Base-by-base conservation (phyloP, 768 basidiomycete genomes). In the Boletus eberwhitei region DNA sequence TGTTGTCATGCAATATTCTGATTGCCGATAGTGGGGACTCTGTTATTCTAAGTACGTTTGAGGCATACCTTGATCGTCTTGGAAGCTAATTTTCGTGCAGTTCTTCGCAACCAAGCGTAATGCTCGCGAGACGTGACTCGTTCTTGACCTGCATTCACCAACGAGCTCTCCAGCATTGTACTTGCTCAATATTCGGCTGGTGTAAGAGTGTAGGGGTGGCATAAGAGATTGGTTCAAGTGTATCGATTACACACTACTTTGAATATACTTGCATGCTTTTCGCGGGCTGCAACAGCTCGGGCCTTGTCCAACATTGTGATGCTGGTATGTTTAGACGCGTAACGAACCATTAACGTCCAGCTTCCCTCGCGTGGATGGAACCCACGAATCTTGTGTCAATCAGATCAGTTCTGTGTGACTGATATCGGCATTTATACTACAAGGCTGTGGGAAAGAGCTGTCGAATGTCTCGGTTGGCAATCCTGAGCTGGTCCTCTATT, bases 31-130 rank as follows among this genome's bases (percentile, higher is more conserved):
- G 96, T 43, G 97, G 97, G 24, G 97, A 98, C 73, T 98, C 96
- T 24, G 97, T 99, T 17, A 97, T 99, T 61, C 80, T 99, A 50
- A 90, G 96, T 98, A 63, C 79, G 90, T 80, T 29, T 14, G 34
- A 39, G 40, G 8, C 29, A 48, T 48, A 13, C 31, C 39, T n/a
- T 41, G 14, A 14, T 31, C 57, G 62, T 56, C 62, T 67, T 58
- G 47, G 65, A 46, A 61, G 65, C 59, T 76, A 37, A 81, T 72
- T 14, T 72, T 73, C 49, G 29, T 46, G 70, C 52, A 90, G 89
- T 91, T 64, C 76, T 91, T 57, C 87, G 89, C 61, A 87, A 88
- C 66, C 85, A 87, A 69, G 82, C 85, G 60, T 87, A 71, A 74
- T 41, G 7, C 4, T n/a, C 11, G 22, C 14, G 22, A 32, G 4